Evolutionary conservation across 2,329 filamentous ascomycete species (phyloP).

Genomic region (Neofusicoccum sp.): DNA sequence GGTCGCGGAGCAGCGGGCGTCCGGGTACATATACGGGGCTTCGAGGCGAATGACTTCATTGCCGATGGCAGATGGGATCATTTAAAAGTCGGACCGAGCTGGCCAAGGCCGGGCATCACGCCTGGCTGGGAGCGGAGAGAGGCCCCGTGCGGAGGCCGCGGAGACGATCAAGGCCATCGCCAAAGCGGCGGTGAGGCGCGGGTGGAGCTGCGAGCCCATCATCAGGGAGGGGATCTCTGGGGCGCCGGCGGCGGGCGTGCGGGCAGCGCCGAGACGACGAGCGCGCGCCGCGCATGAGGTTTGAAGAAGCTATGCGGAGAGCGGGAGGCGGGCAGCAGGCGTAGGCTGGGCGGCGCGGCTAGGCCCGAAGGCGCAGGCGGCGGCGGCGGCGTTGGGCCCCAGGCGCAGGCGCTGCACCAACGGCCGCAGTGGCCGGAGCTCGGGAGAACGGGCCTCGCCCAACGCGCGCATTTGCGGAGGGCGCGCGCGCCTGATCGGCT

Average conservation of each 20-base stretch:
- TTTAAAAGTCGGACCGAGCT: constrained; percentile 9
- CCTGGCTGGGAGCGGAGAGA: neutral
- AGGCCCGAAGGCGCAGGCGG: neutral
- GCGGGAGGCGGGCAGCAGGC: neutral
- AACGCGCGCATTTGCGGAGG: too few species aligned
- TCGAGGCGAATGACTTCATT: constrained; percentile 15
- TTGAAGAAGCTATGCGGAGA: constrained; percentile 16
- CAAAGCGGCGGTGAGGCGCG: constrained; percentile 12
- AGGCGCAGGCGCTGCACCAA: neutral
- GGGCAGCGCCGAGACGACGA: neutral
- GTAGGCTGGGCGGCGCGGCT: neutral
- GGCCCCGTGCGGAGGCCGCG: neutral
- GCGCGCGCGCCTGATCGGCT: too few species aligned
- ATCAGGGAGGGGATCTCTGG: neutral
- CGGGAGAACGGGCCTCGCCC: too few species aligned
- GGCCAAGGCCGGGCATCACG: neutral
- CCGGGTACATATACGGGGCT: neutral
- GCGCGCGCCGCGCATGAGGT: neutral
- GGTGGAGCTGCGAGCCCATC: neutral
- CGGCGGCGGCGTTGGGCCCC: neutral
- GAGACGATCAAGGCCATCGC: constrained; percentile 1
- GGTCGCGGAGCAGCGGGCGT: neutral
- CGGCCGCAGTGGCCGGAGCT: too few species aligned
- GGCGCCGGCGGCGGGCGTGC: neutral
- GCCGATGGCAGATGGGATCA: neutral